A percentile compares a stretch with the other conserved stretches of the same genome.
phyloP scores from a whole-genome alignment of 2,329 filamentous ascomycete genomes.

The Fusarium marasasianum region DNA sequence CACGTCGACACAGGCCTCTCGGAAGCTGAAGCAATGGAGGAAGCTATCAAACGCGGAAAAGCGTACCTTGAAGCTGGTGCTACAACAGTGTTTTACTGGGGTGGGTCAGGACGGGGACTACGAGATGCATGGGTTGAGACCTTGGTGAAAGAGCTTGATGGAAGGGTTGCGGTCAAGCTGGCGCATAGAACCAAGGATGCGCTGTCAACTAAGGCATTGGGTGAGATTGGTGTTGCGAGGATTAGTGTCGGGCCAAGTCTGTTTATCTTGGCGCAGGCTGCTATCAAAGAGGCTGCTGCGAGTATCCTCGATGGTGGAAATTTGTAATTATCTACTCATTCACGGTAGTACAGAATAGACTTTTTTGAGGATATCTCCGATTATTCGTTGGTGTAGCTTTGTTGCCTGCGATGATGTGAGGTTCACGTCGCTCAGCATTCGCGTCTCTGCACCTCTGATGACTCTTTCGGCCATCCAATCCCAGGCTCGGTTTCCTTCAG shows the following conservation, averaged over 20 bases:
- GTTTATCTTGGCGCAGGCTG: conserved; percentile 52
- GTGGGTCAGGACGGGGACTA: conserved; percentile 55
- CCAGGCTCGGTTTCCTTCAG: not conserved
- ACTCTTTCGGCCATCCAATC: not conserved
- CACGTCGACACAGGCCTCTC: conserved; percentile 42
- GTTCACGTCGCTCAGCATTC: not conserved
- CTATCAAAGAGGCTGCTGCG: conserved; percentile 47
- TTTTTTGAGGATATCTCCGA: not conserved
- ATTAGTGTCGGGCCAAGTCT: conserved; percentile 64
- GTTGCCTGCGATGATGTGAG: not conserved
- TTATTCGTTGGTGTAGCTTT: not conserved
- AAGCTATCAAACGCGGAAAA: conserved; percentile 63
- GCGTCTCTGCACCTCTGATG: not conserved
- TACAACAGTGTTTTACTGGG: conserved; percentile 69
- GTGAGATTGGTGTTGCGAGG: conserved; percentile 61
- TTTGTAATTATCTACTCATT: conserved; percentile 5
- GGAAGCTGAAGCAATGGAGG: conserved; percentile 51
- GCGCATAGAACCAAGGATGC: conserved; percentile 47
- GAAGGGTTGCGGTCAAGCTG: conserved; percentile 60
- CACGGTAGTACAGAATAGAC: not conserved
- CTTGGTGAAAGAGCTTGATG: conserved; percentile 59
- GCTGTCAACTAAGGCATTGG: conserved; percentile 56
- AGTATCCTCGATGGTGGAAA: conserved; percentile 44
- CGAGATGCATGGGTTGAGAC: conserved; percentile 56
- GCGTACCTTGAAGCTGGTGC: conserved; percentile 68